Evolutionary conservation across 441 rosid genomes (phyloP), one percentile per base, ranked within the genome.

Genomic region (Hura crepitans): DNA sequence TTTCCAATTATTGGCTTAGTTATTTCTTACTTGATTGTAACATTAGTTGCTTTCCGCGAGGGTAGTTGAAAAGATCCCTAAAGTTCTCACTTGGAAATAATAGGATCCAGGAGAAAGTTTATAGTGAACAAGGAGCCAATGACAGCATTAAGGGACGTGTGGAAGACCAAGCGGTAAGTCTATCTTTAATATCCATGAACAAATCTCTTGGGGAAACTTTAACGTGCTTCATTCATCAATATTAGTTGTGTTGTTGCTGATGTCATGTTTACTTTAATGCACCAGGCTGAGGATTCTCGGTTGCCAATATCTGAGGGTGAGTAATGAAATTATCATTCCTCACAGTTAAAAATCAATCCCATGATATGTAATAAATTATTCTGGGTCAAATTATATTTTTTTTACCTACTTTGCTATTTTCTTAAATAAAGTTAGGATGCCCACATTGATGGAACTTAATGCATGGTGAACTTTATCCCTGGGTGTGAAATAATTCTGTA

Each of bases 91-190:
- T 67, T 78, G 65, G 58, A 55, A 30, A 65, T 27, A 69, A 18
- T 73, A 87, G 95, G 84, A 53, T 64, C 75, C 86, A 62, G 66
- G 83, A 77, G 71, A 80, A 56, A 58, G 58, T 72, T 72, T 63
- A 68, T 66, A 69, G 28, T 62, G 83, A 81, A 75, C 74, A 67
- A 59, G 82, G 80, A 64, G 77, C 74, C 71, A 74, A 56, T 66
- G 75, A 63, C 65, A 68, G 74, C 68, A 53, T 72, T 54, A 77
- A 80, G 69, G 78, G 68, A 65, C 68, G 17, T 59, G 65, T 60
- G 18, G 81, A 81, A 49, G 84, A 77, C 75, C 80, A 73, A 66
- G 62, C 13, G 53, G 95, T 89, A 74, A 81, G 89, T 78, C 49
- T 2, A 62, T 33, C 22, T 49, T 51, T 20, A 68, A 58, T 33